A percentile compares a stretch with the other conserved stretches of the same genome.
Conservation (phyloP, 192 early-diverging fungal species). For the Coemansia sp. region DNA sequence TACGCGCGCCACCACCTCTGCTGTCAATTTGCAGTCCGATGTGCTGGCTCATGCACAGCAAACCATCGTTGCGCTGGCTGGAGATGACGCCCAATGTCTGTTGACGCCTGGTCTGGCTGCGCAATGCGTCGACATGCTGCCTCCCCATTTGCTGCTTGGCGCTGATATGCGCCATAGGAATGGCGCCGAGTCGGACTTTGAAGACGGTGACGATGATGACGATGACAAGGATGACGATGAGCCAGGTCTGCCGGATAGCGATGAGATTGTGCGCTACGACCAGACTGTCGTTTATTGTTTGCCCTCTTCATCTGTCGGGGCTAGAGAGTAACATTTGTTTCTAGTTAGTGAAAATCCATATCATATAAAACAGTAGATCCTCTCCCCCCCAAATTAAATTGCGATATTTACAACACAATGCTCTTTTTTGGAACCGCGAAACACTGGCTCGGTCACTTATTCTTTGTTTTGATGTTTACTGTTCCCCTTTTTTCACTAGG, state of each 20-base stretch:
- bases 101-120: slow-evolving; percentile 20
- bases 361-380: no score
- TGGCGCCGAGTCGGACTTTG: slow-evolving; percentile 37
- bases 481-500: slow-evolving; percentile 2
- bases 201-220: slow-evolving; percentile 13
- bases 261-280: slow-evolving; percentile 10
- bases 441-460: neutral
- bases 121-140: slow-evolving; percentile 10
- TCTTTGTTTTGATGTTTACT: neutral
- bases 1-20: slow-evolving; percentile 9
- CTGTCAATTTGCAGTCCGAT: neutral
- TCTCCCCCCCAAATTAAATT: no score
- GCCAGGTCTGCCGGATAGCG: neutral
- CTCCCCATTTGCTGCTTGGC: slow-evolving; percentile 4
- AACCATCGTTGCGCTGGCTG: slow-evolving; percentile 4
- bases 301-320: neutral
- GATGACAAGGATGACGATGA: neutral
- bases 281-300: slow-evolving; percentile 15
- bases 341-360: no score
- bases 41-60: neutral
- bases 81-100: neutral
- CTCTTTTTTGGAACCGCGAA: no score
- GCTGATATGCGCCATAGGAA: neutral
- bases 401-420: no score
- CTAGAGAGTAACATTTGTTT: no score